Conservation (phyloP, 768 basidiomycete genomes). For the Galerina sulciceps region DNA sequence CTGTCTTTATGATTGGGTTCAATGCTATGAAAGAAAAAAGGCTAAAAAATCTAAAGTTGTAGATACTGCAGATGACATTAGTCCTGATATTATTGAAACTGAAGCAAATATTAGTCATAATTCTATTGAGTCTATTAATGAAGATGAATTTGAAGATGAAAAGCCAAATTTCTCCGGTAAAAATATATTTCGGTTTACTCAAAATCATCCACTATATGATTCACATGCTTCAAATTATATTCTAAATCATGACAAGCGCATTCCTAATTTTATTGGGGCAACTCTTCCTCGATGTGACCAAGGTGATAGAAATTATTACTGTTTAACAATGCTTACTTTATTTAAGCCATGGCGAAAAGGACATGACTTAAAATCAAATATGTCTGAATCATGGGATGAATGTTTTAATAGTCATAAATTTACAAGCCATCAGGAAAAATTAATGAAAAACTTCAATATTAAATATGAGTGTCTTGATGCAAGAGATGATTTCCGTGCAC, state of each 20-base stretch:
- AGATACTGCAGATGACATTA: neutral
- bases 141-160: neutral
- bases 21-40: neutral
- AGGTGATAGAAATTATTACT: slow-evolving; percentile 35
- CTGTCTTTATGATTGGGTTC: slow-evolving; percentile 33
- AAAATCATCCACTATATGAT: slow-evolving; percentile 15
- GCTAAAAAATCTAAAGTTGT: neutral
- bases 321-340: slow-evolving; percentile 32
- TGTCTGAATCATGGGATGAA: slow-evolving; percentile 2
- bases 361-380: slow-evolving; percentile 19
- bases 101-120: neutral
- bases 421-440: neutral
- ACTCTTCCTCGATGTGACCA: slow-evolving; percentile 32
- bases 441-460: slow-evolving; percentile 32
- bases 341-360: slow-evolving; percentile 33
- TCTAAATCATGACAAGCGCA: neutral
- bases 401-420: slow-evolving; percentile 6
- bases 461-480: slow-evolving; percentile 40
- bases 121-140: neutral
- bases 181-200: neutral
- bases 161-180: neutral
- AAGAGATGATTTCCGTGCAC: slow-evolving; percentile 32
- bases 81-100: neutral
- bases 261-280: slow-evolving; percentile 34
- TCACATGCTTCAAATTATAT: slow-evolving; percentile 13